phyloP scores from a whole-genome alignment of 192 early-diverging fungal species.

The Chytriomyces hyalinus region DNA sequence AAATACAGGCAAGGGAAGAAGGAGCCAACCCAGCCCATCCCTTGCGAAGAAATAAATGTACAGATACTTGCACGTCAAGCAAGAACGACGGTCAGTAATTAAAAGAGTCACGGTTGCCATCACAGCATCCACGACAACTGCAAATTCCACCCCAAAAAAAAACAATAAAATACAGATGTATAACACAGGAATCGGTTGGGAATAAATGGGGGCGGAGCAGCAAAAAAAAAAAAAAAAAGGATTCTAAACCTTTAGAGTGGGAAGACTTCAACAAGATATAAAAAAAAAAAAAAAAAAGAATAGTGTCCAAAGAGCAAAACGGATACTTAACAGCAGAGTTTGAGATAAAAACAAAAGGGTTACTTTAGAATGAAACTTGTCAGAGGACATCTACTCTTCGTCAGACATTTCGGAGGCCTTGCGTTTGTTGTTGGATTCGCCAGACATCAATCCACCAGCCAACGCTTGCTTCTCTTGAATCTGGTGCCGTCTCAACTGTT shows the following conservation, averaged over 20 bases:
- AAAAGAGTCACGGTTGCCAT: neutral
- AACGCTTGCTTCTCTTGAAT: conserved; percentile 24
- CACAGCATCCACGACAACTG: no score
- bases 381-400: no score
- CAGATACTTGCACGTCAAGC: neutral
- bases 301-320: neutral
- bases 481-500: conserved; percentile 27
- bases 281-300: neutral
- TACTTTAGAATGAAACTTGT: no score
- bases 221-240: no score
- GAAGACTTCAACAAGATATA: neutral
- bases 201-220: neutral
- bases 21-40: neutral
- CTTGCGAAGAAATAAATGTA: neutral
- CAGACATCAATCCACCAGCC: neutral
- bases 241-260: neutral
- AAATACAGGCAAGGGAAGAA: neutral
- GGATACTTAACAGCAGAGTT: neutral
- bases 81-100: neutral
- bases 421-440: neutral
- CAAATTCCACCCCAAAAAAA: no score
- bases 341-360: neutral
- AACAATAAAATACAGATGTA: neutral
- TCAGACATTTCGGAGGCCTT: no score
- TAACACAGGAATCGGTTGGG: neutral